A percentile compares a stretch with the other conserved stretches of the same genome.
Conservation (phyloP, 2,329 filamentous ascomycete species). For the Penicillium vulpinum region DNA sequence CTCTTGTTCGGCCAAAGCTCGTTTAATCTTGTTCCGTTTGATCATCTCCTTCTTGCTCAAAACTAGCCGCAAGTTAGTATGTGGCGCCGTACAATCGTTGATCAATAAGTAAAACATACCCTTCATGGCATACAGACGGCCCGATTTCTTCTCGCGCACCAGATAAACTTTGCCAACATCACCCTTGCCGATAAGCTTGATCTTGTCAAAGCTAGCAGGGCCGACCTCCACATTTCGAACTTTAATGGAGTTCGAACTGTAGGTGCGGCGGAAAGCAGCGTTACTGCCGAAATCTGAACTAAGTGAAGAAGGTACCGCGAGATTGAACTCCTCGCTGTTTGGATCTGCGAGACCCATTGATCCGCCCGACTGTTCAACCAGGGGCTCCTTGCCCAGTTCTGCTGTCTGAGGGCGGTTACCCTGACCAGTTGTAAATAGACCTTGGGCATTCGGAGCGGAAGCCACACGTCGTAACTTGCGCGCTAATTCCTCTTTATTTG, state of each 20-base stretch:
- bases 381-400: conserved; percentile 80
- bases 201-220: conserved; percentile 96
- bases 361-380: conserved; percentile 58
- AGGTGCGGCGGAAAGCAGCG: conserved; percentile 85
- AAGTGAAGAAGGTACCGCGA: conserved; percentile 35
- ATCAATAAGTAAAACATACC: conserved; percentile 56
- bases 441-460: conserved; percentile 95
- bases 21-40: conserved; percentile 99
- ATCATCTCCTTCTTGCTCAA: conserved; percentile 99
- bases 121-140: conserved; percentile 96
- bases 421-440: conserved; percentile 69
- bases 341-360: conserved; percentile 57
- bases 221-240: conserved; percentile 95
- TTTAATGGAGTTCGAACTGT: conserved; percentile 99
- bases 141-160: conserved; percentile 96
- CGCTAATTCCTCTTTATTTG: conserved; percentile 90
- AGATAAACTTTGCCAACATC: conserved; percentile 98
- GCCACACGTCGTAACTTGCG: conserved; percentile 90
- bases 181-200: conserved; percentile 97
- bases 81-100: conserved; percentile 4
- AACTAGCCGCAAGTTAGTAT: conserved; percentile 60
- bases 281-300: conserved; percentile 61
- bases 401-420: conserved; percentile 77
- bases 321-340: conserved; percentile 29
- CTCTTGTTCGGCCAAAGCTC: conserved; percentile 94